Evolutionary conservation across 257 asterid genomes (phyloP).

Genomic region (Solanum peruvianum): DNA sequence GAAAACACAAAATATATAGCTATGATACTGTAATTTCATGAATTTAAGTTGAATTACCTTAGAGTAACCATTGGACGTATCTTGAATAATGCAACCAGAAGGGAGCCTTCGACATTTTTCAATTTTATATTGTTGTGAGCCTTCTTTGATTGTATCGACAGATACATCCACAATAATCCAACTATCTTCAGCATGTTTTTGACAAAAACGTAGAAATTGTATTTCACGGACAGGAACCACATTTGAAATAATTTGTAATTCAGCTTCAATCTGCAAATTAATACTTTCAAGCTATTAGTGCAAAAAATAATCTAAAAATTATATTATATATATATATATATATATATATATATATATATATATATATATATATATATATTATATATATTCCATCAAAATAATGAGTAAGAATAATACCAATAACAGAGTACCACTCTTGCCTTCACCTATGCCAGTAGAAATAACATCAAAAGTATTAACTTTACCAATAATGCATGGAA

Average conservation of each 20-base stretch:
- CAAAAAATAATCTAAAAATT: background rate
- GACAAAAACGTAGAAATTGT: slow-evolving; percentile 69
- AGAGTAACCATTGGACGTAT: slow-evolving; percentile 51
- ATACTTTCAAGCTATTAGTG: background rate
- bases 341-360: no score
- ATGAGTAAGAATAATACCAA: slow-evolving; percentile 33
- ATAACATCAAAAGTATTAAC: slow-evolving; percentile 43
- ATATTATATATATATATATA: no score
- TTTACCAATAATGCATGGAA: slow-evolving; percentile 48
- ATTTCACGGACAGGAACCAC: slow-evolving; percentile 44
- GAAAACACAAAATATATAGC: no score
- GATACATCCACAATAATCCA: slow-evolving; percentile 89
- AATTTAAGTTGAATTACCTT: slow-evolving; percentile 28
- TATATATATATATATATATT: no score
- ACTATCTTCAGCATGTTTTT: slow-evolving; percentile 48
- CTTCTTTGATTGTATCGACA: slow-evolving; percentile 32
- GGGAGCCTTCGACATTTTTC: slow-evolving; percentile 63
- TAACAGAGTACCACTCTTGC: slow-evolving; percentile 57
- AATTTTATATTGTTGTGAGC: slow-evolving; percentile 7
- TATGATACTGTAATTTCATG: no score
- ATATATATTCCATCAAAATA: background rate
- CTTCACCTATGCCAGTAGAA: slow-evolving; percentile 56
- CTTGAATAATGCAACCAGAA: slow-evolving; percentile 72
- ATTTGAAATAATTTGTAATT: slow-evolving; percentile 66
- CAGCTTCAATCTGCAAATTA: slow-evolving; percentile 54